These are phyloP conservation scores for Trifolium dubium DNA, from an alignment of 306 rosid species.

Conservation along the genomic window DNA sequence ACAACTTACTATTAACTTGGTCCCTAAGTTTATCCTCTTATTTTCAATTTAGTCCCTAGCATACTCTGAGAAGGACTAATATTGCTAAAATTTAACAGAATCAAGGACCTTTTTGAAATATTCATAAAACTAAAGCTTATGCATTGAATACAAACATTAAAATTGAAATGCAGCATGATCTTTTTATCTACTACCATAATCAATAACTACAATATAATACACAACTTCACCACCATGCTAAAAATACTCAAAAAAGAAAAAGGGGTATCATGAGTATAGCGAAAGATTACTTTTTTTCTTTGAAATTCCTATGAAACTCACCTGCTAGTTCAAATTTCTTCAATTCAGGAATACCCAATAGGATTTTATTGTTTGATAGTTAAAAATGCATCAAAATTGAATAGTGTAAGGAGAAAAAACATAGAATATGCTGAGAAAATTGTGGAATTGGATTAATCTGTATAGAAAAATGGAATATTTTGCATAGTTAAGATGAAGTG, in stretches of 20 bases:
- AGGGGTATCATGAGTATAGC: not conserved
- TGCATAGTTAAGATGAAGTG: not conserved
- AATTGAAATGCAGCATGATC: constrained; percentile 25
- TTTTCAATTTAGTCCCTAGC: too few relatives aligned
- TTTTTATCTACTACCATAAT: not conserved
- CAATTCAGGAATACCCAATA: constrained; percentile 35
- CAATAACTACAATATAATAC: constrained; percentile 16
- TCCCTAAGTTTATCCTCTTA: too few relatives aligned
- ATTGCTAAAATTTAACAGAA: too few relatives aligned
- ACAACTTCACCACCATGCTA: not conserved
- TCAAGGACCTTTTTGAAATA: too few relatives aligned
- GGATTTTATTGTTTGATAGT: not conserved
- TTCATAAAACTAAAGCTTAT: not conserved
- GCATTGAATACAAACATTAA: constrained; percentile 26
- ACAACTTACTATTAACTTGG: too few relatives aligned
- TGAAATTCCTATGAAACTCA: constrained; percentile 39
- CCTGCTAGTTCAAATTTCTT: constrained; percentile 22
- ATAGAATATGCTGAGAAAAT: not conserved
- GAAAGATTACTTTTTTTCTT: not conserved
- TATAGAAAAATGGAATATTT: constrained; percentile 5
- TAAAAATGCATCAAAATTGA: constrained; percentile 47
- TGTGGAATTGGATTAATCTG: constrained; percentile 29
- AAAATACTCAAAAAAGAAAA: not conserved
- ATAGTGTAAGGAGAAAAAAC: not conserved
- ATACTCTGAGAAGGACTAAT: too few relatives aligned